Percentiles rank a stretch among this genome's conserved stretches.
Evolutionary conservation across 2,329 filamentous ascomycete species (phyloP).

Genomic region (Xylaria sp.): DNA sequence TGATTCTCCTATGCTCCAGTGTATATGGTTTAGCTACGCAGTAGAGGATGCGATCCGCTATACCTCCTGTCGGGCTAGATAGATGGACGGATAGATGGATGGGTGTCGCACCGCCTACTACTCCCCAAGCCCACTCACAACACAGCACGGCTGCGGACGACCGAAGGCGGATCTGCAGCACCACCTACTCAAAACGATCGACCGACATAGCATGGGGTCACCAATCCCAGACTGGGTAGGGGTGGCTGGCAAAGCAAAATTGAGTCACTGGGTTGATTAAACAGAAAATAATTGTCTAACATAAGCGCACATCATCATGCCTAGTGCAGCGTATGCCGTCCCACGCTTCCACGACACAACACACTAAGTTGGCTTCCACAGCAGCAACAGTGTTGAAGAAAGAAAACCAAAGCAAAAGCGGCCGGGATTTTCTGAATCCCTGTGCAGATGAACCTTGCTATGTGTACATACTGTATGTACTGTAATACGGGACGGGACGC

Average conservation of each 20-base stretch:
- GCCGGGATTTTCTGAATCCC: conserved; percentile 12
- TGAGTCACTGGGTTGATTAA: background rate
- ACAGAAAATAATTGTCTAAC: background rate
- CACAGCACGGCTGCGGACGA: background rate
- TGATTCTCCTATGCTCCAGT: background rate
- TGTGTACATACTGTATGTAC: background rate
- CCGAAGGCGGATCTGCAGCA: conserved; percentile 19
- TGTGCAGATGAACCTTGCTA: conserved; percentile 26
- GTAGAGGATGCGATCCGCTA: background rate
- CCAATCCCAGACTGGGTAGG: conserved; percentile 5
- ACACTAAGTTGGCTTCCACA: background rate
- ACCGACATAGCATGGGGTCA: background rate
- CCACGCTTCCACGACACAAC: background rate
- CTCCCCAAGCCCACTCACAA: background rate
- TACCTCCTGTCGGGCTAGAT: background rate
- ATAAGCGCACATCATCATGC: conserved; percentile 13
- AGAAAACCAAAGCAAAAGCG: conserved; percentile 1
- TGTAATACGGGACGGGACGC: conserved; percentile 6
- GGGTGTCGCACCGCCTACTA: background rate
- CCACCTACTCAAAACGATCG: conserved; percentile 11
- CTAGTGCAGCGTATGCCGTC: conserved; percentile 3
- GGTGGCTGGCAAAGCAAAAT: background rate
- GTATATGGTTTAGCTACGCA: background rate
- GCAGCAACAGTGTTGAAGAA: background rate
- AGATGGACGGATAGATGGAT: background rate